Evolutionary conservation across 1,284 basidiomycete genomes (phyloP), one percentile per base, ranked within the genome.

Genomic region (Ustilago shanxiensis): DNA sequence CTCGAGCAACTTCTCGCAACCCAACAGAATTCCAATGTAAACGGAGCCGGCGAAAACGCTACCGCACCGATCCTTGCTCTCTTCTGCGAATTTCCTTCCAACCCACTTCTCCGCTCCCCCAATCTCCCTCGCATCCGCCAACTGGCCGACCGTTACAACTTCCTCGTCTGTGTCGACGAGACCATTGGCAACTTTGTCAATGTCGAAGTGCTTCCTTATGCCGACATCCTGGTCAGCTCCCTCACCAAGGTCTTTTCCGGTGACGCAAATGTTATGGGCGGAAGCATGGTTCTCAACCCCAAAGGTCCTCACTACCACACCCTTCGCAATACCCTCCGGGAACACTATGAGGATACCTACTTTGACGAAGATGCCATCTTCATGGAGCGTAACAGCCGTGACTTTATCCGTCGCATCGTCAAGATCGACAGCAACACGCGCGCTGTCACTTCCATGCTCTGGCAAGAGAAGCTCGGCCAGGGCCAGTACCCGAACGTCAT

Each of bases 121-220:
- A 90, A 98, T 82, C 89, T 99, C 0, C 88, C 89, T n/a, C 90
- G 91, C 13, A 88, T 99, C 22, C 90, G 95, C 55, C 84, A 88
- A 20, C 88, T 99, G 10, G 95, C 96, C 0, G 93, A 98, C 86
- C 90, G 92, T 85, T 92, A 95, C 83, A 90, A 92, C 49, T 98
- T 98, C 86, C 87, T 95, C 31, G 90, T 99, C 59, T 91, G 98
- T 20, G 89, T 99, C 31, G 96, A 99, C 85, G 97, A 99, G 86
- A 98, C 95, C 1, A 91, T 99, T 58, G 96, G 96, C 33, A 98
- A 95, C 86, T 96, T 97, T 81, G 90, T 95, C 78, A 99, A 99
- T 80, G 95, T 99, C 51, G 93, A 97, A 81, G 93, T 97, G 6
- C 88, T 97, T 4, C 92, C 92, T 4, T 94, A 91, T 77, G 93